phyloP scores from a whole-genome alignment of 345 rosid genomes.

The Geranium rotundifolium region DNA sequence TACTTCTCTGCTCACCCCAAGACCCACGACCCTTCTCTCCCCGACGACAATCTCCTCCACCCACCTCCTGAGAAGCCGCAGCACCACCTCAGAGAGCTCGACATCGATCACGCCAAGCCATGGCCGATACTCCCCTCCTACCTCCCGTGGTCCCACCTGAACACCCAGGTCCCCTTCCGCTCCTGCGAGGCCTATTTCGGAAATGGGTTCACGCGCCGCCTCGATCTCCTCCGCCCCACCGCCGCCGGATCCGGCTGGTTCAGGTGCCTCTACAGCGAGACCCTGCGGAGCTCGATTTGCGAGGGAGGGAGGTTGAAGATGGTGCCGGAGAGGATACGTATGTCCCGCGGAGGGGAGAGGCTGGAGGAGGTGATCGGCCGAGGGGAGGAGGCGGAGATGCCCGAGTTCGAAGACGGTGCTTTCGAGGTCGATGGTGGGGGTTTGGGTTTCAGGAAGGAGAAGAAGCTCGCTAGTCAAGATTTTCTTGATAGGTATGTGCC shows the following conservation, averaged over 20 bases:
- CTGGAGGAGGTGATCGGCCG: conserved; percentile 72
- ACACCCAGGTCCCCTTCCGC: conserved; percentile 16
- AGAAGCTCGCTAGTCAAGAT: conserved; percentile 36
- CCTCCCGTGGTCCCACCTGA: conserved; percentile 63
- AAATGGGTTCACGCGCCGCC: conserved; percentile 61
- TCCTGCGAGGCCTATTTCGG: conserved; percentile 89
- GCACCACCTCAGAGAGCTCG: conserved; percentile 6
- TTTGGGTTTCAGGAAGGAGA: conserved; percentile 9
- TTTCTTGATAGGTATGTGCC: conserved; percentile 42
- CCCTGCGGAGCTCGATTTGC: conserved; percentile 71
- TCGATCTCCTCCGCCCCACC: conserved; percentile 36
- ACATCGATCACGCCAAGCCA: conserved; percentile 23
- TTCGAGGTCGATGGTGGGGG: conserved; percentile 40
- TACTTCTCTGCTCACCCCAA: conserved; percentile 32
- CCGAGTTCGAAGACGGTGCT: conserved; percentile 57
- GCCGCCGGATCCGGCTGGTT: conserved; percentile 42
- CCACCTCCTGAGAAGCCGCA: not conserved
- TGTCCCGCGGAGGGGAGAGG: conserved; percentile 73
- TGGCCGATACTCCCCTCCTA: conserved; percentile 96
- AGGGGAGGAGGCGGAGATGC: conserved; percentile 65
- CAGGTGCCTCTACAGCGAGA: conserved; percentile 59
- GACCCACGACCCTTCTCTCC: not conserved
- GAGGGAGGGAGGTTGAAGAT: conserved; percentile 74
- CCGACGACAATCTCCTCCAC: conserved; percentile 7
- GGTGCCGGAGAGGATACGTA: conserved; percentile 53